These are phyloP conservation scores for Globisporangium nagaii DNA, from an alignment of 352 stramenopile species.

Conservation along the genomic window DNA sequence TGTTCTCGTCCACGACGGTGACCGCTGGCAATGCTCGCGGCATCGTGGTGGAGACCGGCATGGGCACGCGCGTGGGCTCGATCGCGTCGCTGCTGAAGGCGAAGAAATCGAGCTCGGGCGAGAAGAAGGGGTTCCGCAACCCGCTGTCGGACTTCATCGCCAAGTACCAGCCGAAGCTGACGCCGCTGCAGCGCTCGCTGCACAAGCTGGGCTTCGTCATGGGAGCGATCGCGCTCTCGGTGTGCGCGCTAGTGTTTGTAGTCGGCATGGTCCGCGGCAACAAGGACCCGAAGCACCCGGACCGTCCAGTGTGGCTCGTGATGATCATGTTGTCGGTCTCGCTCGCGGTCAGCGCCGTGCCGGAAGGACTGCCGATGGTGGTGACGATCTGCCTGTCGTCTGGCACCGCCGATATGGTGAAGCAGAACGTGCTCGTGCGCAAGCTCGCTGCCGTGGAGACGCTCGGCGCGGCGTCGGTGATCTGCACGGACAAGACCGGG, in stretches of 20 bases:
- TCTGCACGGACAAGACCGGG: slow-evolving; percentile 88
- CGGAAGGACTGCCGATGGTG: slow-evolving; percentile 30
- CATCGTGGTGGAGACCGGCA: slow-evolving; percentile 35
- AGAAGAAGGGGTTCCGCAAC: slow-evolving; percentile 16
- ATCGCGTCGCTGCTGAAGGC: slow-evolving; percentile 30
- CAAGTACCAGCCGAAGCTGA: slow-evolving; percentile 37
- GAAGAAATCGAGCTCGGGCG: background rate
- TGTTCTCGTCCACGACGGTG: slow-evolving; percentile 83
- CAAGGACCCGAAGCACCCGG: slow-evolving; percentile 36
- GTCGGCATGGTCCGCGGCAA: slow-evolving; percentile 58
- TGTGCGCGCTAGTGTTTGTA: slow-evolving; percentile 77
- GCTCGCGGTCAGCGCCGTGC: slow-evolving; percentile 35
- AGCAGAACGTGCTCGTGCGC: slow-evolving; percentile 41
- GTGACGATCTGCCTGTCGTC: slow-evolving; percentile 30
- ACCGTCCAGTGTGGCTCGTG: slow-evolving; percentile 74
- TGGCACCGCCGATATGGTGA: slow-evolving; percentile 26
- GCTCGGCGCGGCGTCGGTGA: slow-evolving; percentile 79
- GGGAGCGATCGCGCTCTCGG: slow-evolving; percentile 72
- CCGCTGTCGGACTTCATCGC: slow-evolving; percentile 9
- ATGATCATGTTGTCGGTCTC: slow-evolving; percentile 89
- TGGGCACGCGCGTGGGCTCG: slow-evolving; percentile 31
- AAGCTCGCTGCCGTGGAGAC: slow-evolving; percentile 42
- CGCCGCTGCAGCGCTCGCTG: slow-evolving; percentile 84
- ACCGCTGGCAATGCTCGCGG: slow-evolving; percentile 35
- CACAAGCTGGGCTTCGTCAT: slow-evolving; percentile 90